phyloP scores from a whole-genome alignment of 2,329 filamentous ascomycete species.

The Pseudopithomyces maydicus region DNA sequence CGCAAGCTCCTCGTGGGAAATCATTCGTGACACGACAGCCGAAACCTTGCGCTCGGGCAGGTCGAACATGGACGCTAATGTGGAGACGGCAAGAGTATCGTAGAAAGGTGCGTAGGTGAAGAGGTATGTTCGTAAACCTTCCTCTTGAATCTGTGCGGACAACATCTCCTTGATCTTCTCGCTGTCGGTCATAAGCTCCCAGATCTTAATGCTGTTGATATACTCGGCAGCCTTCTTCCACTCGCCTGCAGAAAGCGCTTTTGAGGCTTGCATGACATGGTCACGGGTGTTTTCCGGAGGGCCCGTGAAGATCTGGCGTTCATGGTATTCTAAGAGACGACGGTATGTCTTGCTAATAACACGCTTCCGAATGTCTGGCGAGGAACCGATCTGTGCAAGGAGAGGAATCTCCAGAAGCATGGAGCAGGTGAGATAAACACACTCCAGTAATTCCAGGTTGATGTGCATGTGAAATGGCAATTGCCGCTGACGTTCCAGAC shows the following conservation, averaged over 20 bases:
- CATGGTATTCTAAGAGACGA: conserved; percentile 98
- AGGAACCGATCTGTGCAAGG: conserved; percentile 93
- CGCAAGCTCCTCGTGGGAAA: conserved; percentile 96
- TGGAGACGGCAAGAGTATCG: conserved; percentile 87
- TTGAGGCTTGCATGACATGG: conserved; percentile 98
- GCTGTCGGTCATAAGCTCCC: conserved; percentile 93
- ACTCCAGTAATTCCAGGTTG: conserved; percentile 97
- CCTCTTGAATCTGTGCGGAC: conserved; percentile 96
- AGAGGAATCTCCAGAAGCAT: conserved; percentile 99
- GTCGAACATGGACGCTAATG: conserved; percentile 93
- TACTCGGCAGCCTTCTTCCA: conserved; percentile 97
- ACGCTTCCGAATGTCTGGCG: conserved; percentile 94
- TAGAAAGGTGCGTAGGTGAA: conserved; percentile 99
- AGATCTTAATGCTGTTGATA: conserved; percentile 99
- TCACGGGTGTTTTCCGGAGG: conserved; percentile 98
- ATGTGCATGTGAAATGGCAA: conserved; percentile 99
- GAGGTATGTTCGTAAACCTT: conserved; percentile 95
- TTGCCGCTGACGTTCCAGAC: conserved; percentile 94
- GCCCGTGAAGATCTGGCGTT: conserved; percentile 98
- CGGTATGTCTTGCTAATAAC: conserved; percentile 99
- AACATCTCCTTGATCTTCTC: conserved; percentile 97
- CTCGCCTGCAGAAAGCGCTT: conserved; percentile 93
- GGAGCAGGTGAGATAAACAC: conserved; percentile 97
- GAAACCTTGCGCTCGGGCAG: conserved; percentile 86
- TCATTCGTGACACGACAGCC: conserved; percentile 99